phyloP scores from a whole-genome alignment of 306 rosid genomes.

The Pyrus pyrifolia region DNA sequence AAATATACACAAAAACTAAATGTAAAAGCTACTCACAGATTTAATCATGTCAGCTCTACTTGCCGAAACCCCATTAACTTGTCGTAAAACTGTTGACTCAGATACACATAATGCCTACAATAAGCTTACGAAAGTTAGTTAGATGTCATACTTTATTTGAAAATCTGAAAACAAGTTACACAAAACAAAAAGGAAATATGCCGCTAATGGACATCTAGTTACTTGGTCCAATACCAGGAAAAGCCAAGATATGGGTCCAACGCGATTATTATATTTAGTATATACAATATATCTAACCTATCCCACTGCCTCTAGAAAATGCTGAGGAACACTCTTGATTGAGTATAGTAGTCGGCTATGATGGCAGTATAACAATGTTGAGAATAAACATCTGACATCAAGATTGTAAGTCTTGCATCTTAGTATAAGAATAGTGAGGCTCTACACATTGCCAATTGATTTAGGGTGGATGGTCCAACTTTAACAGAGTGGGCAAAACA shows the following conservation, averaged over 20 bases:
- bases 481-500: neutral
- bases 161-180: neutral
- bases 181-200: neutral
- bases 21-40: constrained; percentile 46
- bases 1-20: neutral
- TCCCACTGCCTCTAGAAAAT: neutral
- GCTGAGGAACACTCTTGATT: neutral
- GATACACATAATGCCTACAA: constrained; percentile 75
- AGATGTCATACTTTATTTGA: neutral
- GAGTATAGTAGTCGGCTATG: neutral
- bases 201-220: neutral
- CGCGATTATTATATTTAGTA: neutral
- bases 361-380: neutral
- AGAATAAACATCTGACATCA: neutral
- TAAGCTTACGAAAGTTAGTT: neutral
- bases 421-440: neutral
- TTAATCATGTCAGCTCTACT: constrained; percentile 76
- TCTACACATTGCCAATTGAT: neutral
- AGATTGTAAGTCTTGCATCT: constrained; percentile 1
- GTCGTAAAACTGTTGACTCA: constrained; percentile 25
- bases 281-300: neutral
- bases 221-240: neutral
- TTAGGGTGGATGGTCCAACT: neutral
- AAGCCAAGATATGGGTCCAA: neutral
- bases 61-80: constrained; percentile 51